These are phyloP conservation scores for Silene latifolia DNA, from an alignment of 148 eudicot genomes.

Conservation along the genomic window DNA sequence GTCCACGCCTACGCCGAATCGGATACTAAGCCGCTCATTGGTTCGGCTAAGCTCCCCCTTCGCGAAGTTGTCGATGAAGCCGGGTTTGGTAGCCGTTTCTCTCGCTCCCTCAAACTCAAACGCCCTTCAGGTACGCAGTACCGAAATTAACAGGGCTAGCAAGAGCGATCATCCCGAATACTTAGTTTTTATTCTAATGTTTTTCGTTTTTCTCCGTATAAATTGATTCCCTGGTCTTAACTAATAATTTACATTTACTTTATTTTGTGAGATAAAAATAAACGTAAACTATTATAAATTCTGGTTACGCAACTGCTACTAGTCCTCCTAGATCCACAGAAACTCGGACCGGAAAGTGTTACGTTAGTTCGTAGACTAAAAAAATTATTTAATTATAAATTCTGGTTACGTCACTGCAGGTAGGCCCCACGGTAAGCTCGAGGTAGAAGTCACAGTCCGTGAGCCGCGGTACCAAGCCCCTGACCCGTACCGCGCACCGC, in stretches of 20 bases:
- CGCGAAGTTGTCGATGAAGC: slow-evolving; percentile 54
- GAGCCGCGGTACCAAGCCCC: slow-evolving; percentile 56
- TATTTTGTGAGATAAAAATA: no score
- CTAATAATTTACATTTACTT: no score
- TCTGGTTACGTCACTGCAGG: slow-evolving; percentile 17
- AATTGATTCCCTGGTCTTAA: no score
- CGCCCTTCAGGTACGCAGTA: slow-evolving; percentile 75
- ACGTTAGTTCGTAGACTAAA: no score
- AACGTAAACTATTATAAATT: no score
- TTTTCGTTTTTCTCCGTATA: no score
- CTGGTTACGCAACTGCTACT: no score
- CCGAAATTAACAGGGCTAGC: background rate
- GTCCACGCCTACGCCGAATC: slow-evolving; percentile 60
- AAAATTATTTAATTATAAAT: no score
- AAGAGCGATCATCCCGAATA: no score
- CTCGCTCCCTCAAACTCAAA: slow-evolving; percentile 44
- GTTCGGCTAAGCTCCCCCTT: slow-evolving; percentile 52
- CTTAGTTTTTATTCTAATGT: no score
- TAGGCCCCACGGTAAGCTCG: slow-evolving; percentile 75
- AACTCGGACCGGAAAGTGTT: no score
- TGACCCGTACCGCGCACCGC: slow-evolving; percentile 48
- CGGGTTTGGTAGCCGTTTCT: slow-evolving; percentile 37
- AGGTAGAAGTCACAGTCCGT: slow-evolving; percentile 38
- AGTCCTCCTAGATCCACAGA: no score
- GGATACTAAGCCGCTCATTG: slow-evolving; percentile 73